phyloP scores from a whole-genome alignment of 2,329 filamentous ascomycete species.

The Nannizzia gypsea region DNA sequence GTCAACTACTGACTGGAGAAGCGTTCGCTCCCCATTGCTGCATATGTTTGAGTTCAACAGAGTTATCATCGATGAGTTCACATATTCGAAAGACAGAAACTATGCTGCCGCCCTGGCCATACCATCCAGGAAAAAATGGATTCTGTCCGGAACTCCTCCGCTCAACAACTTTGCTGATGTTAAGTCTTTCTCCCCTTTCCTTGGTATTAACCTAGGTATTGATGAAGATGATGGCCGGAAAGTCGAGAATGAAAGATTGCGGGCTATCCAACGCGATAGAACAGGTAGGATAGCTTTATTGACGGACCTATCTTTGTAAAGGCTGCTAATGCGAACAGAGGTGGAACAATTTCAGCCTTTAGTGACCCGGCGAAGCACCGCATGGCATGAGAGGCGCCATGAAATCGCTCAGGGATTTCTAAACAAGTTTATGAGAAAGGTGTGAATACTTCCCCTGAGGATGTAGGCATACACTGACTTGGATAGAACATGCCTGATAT shows the following conservation, averaged over 20 bases:
- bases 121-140: slow-evolving; percentile 45
- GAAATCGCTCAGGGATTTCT: slow-evolving; percentile 45
- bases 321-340: slow-evolving; percentile 21
- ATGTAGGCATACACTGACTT: slow-evolving; percentile 1
- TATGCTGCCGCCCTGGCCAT: slow-evolving; percentile 36
- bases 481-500: slow-evolving; percentile 33
- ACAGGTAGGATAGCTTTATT: slow-evolving; percentile 26
- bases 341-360: slow-evolving; percentile 47
- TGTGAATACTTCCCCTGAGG: slow-evolving; percentile 14
- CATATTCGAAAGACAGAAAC: slow-evolving; percentile 40
- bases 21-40: slow-evolving; percentile 32
- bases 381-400: slow-evolving; percentile 43
- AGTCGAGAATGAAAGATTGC: slow-evolving; percentile 37
- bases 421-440: slow-evolving; percentile 39
- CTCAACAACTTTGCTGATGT: slow-evolving; percentile 48
- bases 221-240: slow-evolving; percentile 39
- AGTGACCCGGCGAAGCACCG: slow-evolving; percentile 37
- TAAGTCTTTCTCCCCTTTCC: slow-evolving; percentile 45
- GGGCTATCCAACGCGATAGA: slow-evolving; percentile 31
- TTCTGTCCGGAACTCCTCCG: slow-evolving; percentile 52
- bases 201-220: slow-evolving; percentile 45
- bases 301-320: slow-evolving; percentile 5
- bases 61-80: slow-evolving; percentile 54
- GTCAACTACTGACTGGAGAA: slow-evolving; percentile 16
- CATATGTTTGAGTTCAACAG: slow-evolving; percentile 52